These are phyloP conservation scores for Starmera amethionina DNA, from an alignment of 805 yeast genomes.

Conservation along the genomic window DNA sequence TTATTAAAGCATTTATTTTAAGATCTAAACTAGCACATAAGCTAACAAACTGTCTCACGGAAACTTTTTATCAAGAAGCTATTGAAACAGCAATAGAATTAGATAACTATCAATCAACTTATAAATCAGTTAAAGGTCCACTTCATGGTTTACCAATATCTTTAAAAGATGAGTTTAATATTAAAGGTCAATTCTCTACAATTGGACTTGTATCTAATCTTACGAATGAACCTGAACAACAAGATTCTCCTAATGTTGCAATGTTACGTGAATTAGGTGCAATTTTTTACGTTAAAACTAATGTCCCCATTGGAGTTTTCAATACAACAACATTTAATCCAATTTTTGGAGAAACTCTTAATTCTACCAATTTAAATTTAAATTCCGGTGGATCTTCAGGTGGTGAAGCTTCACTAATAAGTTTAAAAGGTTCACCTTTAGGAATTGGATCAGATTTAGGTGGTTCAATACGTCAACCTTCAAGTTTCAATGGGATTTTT, in stretches of 20 bases:
- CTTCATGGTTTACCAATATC: constrained; percentile 60
- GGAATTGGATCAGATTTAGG: constrained; percentile 49
- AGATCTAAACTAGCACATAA: constrained; percentile 46
- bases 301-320: constrained; percentile 38
- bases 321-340: constrained; percentile 31
- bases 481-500: constrained; percentile 29
- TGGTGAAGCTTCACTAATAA: constrained; percentile 41
- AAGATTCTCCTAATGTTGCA: constrained; percentile 28
- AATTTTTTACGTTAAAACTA: constrained; percentile 41
- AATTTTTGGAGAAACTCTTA: constrained; percentile 33
- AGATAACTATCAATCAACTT: constrained; percentile 34
- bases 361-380: constrained; percentile 30
- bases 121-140: constrained; percentile 47
- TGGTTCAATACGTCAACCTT: constrained; percentile 39
- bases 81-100: constrained; percentile 39
- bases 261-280: constrained; percentile 36
- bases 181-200: constrained; percentile 35
- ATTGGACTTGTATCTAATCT: constrained; percentile 34
- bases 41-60: constrained; percentile 23
- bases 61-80: constrained; percentile 40
- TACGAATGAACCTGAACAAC: constrained; percentile 20
- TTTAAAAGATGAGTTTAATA: constrained; percentile 31
- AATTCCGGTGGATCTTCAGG: constrained; percentile 42
- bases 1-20: constrained; percentile 42
- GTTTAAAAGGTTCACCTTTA: constrained; percentile 26